Base-by-base conservation (phyloP, 495 filamentous ascomycete genomes). In the Ascodesmis nigricans region DNA sequence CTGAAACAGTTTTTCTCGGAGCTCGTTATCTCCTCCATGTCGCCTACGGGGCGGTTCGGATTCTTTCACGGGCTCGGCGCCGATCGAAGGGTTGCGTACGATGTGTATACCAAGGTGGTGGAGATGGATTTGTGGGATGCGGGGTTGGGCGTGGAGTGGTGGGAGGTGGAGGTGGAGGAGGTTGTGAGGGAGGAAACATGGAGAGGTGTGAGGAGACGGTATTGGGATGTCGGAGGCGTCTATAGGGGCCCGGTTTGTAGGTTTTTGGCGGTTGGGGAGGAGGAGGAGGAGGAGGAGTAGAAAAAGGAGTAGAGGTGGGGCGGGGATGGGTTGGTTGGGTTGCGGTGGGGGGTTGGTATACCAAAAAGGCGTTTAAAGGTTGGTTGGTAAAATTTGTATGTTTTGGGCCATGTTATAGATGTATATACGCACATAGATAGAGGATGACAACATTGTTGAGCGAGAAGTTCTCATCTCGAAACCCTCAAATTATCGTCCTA, bases 31-130 rank as follows among this genome's bases (percentile, higher is more conserved):
- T 72, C 67, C 0, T 51, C 95, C 26, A 57, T 97, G 3, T 73
- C 76, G 48, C 57, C 64, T 29, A 57, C 53, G 6, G 49, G 45
- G 5, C 66, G 59, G 11, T 97, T 90, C 58, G 70, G 81, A 14
- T 95, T 92, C 59, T 97, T 95, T 55, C 87, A 95, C 52, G 87
- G 87, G 0, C 67, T 95, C 39, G 87, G 87, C 0, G 87, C 90
- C 3, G 87, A 97, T 60, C 62, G 84, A 17, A 68, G 75, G 48
- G 72, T 92, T 33, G 84, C 78, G 53, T 92, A 93, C 49, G 87
- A 95, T 61, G 82, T 95, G 2, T 95, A 97, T 53, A 73, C 71
- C 26, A 83, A 81, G 54, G 80, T 97, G 5, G 67, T 75, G 9
- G 87, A 95, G 58, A 70, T 92, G 62, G 84, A 97, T 59, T 53